Conservation (phyloP, 306 rosid genomes). For the Glycyrrhiza uralensis region DNA sequence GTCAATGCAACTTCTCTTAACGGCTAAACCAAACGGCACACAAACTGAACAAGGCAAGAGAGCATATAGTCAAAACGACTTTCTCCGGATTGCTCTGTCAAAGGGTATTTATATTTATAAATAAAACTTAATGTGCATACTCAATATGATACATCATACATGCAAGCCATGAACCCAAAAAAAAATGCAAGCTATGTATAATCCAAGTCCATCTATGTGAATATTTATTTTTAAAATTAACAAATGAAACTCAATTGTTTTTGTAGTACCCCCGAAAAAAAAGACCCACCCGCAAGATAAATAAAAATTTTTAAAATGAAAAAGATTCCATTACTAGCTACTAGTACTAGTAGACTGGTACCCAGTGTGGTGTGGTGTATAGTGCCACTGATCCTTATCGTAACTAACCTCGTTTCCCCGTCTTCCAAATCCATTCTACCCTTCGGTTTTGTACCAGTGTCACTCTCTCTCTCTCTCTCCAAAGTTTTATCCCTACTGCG, state of each 20-base stretch:
- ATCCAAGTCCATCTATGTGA: too few relatives aligned
- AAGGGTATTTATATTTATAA: too few relatives aligned
- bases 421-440: constrained; percentile 14
- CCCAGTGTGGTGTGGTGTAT: neutral
- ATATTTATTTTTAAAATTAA: too few relatives aligned
- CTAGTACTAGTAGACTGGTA: neutral
- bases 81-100: too few relatives aligned
- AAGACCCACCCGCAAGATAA: neutral
- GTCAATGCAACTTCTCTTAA: too few relatives aligned
- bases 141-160: too few relatives aligned
- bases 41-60: too few relatives aligned
- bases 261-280: too few relatives aligned
- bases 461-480: constrained; percentile 4
- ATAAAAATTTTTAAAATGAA: neutral
- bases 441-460: neutral
- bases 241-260: neutral
- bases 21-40: too few relatives aligned
- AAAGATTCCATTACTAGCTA: neutral
- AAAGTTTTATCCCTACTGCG: neutral
- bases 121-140: too few relatives aligned
- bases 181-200: neutral
- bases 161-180: too few relatives aligned
- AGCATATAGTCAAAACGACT: too few relatives aligned
- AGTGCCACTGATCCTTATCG: neutral
- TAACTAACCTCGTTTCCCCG: neutral